Conservation (phyloP, 257 asterid species). For the Solanum ossicruentum region DNA sequence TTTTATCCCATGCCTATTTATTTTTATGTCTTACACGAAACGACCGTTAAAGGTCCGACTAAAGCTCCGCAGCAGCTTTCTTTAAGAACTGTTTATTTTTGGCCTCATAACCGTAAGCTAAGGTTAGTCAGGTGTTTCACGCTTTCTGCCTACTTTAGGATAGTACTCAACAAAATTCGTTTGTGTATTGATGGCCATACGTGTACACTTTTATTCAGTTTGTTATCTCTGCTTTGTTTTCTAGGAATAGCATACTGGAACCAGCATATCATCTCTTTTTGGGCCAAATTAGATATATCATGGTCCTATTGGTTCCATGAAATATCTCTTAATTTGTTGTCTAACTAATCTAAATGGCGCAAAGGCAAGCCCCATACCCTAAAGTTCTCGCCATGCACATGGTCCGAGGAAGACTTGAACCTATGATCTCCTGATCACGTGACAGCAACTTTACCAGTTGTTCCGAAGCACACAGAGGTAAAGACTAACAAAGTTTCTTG, state of each 20-base stretch:
- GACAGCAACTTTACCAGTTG: no score
- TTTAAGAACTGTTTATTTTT: background rate
- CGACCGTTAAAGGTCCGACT: background rate
- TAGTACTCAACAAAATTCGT: background rate
- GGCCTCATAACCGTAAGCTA: background rate
- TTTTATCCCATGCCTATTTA: no score
- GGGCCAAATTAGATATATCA: background rate
- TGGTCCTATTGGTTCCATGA: background rate
- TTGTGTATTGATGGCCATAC: background rate
- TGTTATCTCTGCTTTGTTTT: background rate
- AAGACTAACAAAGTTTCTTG: background rate
- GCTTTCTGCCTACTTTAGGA: background rate
- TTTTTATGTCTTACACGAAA: no score
- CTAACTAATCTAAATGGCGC: background rate
- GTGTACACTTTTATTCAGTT: background rate
- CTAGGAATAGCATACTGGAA: background rate
- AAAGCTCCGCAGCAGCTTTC: background rate
- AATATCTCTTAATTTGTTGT: background rate
- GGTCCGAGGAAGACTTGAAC: no score
- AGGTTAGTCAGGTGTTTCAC: background rate
- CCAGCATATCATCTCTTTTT: background rate
- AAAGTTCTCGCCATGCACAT: no score
- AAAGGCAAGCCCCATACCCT: no score
- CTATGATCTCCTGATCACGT: no score
- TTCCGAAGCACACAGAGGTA: background rate